A percentile compares a stretch with the other conserved stretches of the same genome.
These are phyloP conservation scores for Hanseniaspora meyeri DNA, from an alignment of 805 yeast genomes.

Conservation along the genomic window DNA sequence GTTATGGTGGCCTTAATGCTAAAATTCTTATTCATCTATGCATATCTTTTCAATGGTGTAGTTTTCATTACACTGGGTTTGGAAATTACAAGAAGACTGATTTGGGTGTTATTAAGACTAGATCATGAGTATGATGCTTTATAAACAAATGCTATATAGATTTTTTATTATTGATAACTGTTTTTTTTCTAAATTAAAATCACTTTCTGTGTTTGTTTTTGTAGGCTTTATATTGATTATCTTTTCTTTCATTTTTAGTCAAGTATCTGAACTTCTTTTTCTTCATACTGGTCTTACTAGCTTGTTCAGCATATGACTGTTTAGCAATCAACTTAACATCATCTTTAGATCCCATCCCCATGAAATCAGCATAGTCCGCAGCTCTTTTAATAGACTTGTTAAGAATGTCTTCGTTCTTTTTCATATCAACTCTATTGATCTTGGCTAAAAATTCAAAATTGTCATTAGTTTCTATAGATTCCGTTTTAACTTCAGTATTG, in stretches of 20 bases:
- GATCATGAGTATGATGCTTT: slow-evolving; percentile 52
- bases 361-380: slow-evolving; percentile 61
- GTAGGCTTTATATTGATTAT: slow-evolving; percentile 39
- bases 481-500: slow-evolving; percentile 37
- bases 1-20: slow-evolving; percentile 49
- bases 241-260: slow-evolving; percentile 64
- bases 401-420: slow-evolving; percentile 54
- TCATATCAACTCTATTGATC: slow-evolving; percentile 59
- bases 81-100: slow-evolving; percentile 72
- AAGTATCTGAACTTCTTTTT: slow-evolving; percentile 83
- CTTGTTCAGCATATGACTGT: slow-evolving; percentile 11
- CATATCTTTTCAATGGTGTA: slow-evolving; percentile 26
- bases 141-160: neutral
- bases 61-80: slow-evolving; percentile 53
- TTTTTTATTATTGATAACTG: neutral
- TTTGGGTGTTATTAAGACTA: slow-evolving; percentile 77
- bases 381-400: slow-evolving; percentile 69
- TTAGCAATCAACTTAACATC: slow-evolving; percentile 21
- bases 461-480: slow-evolving; percentile 36
- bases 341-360: slow-evolving; percentile 39
- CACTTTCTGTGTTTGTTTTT: slow-evolving; percentile 28
- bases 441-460: slow-evolving; percentile 50
- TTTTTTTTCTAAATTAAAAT: neutral
- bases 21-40: slow-evolving; percentile 60
- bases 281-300: slow-evolving; percentile 25